Evolutionary conservation across 805 yeast species (phyloP).

Genomic region (Candida insectalens): DNA sequence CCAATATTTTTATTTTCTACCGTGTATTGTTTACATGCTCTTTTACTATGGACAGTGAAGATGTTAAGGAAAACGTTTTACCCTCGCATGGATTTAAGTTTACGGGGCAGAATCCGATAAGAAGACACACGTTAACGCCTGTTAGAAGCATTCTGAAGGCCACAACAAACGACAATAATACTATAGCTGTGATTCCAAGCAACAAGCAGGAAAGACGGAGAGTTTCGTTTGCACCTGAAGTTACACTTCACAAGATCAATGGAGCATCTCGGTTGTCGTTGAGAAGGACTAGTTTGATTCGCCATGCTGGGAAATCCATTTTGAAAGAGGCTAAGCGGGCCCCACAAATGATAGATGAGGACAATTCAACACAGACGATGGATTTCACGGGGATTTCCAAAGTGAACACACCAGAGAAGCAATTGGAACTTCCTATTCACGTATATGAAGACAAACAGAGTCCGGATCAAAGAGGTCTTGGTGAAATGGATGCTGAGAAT

Average conservation of each 20-base stretch:
- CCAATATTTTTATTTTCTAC: not conserved
- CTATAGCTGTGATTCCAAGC: conserved; percentile 28
- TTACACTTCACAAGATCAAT: conserved; percentile 46
- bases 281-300: not conserved
- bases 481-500: conserved; percentile 4
- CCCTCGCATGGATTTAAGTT: conserved; percentile 1
- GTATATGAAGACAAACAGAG: too few relatives aligned
- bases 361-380: conserved; percentile 19
- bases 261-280: not conserved
- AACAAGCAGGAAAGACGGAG: conserved; percentile 31
- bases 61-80: conserved; percentile 3
- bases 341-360: conserved; percentile 10
- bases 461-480: too few relatives aligned
- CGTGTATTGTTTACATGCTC: not conserved
- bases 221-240: conserved; percentile 73
- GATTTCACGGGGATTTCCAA: conserved; percentile 13
- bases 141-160: conserved; percentile 30
- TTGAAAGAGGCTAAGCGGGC: too few relatives aligned
- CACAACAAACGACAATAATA: conserved; percentile 21
- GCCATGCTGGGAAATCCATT: too few relatives aligned
- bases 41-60: too few relatives aligned
- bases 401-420: too few relatives aligned
- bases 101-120: conserved; percentile 6
- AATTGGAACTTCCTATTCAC: too few relatives aligned
- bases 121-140: conserved; percentile 28